Evolutionary conservation across 2,329 filamentous ascomycete species (phyloP), one percentile per base, ranked within the genome.

Genomic region (Aspergillus transmontanensis): DNA sequence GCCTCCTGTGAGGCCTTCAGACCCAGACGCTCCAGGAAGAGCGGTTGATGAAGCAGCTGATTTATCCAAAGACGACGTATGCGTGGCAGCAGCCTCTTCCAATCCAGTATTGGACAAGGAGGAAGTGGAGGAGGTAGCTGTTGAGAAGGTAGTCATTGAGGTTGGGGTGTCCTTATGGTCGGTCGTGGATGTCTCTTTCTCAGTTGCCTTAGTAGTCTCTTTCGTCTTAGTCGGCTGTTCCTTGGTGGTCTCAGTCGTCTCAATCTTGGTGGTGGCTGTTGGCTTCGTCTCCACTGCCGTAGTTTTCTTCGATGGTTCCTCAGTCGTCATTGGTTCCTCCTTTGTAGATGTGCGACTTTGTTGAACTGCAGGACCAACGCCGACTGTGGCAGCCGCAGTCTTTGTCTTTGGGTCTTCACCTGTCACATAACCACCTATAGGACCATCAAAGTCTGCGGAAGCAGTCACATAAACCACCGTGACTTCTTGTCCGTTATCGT

Each of bases 381-480:
- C 74, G 5, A 66, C 67, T n/a, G 63, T 59, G n/a, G 69, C 63
- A 39, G 51, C 51, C 4, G 19, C 30, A 2, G 51, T 55, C 32
- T 67, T 41, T 16, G 66, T 21, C 12, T 64, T 53, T 10, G 62
- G 51, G 30, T 70, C 30, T 45, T 61, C 45, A 72, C 62, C 23
- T 2, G 84, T 85, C 16, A 76, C 76, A 68, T 81, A 84, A 63
- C 82, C 82, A 60, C 76, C 83, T 64, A 85, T 76, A 2, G 78
- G 77, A 30, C 83, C 85, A 19, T 78, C 75, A 66, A 86, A 87
- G 45, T 85, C 86, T 59, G 82, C 78, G 26, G 79, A 69, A 34
- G 82, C 78, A 0, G 85, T 87, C 53, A 85, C 79, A 72, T 86
- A 84, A 48, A 87, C 79, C 46, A 84, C 74, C 14, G 66, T 63